These are phyloP conservation scores for Collybiopsis luxurians DNA, from an alignment of 768 basidiomycete genomes.

Conservation along the genomic window DNA sequence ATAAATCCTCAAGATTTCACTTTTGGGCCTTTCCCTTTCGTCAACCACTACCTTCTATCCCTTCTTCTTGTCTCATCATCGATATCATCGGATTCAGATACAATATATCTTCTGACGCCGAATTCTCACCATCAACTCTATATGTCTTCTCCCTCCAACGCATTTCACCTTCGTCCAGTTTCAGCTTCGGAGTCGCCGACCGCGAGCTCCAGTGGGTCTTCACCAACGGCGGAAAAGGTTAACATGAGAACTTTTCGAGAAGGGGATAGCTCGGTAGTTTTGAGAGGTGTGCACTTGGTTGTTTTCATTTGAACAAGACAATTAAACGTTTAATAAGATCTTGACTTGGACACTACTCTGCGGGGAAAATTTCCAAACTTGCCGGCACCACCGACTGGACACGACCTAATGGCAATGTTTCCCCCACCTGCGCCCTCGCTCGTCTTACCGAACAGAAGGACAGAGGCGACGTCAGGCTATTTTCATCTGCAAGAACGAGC, in stretches of 20 bases:
- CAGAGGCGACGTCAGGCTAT: slow-evolving; percentile 65
- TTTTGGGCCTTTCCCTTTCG: neutral
- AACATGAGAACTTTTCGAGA: neutral
- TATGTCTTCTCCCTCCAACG: neutral
- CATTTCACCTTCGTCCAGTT: slow-evolving; percentile 3
- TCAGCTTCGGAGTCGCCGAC: slow-evolving; percentile 1
- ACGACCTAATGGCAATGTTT: slow-evolving; percentile 85
- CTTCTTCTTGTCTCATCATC: slow-evolving; percentile 1
- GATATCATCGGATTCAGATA: neutral
- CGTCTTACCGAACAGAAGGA: slow-evolving; percentile 37
- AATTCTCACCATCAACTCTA: neutral
- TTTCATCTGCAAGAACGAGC: slow-evolving; percentile 77
- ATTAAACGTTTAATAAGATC: neutral
- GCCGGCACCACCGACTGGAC: slow-evolving; percentile 76
- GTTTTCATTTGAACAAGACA: neutral
- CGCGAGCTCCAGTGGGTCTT: slow-evolving; percentile 1
- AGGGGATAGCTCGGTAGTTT: neutral
- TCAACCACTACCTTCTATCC: neutral
- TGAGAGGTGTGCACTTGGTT: neutral
- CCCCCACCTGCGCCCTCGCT: slow-evolving; percentile 64
- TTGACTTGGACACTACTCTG: neutral
- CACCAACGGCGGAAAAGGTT: slow-evolving; percentile 1
- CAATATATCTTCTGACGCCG: neutral
- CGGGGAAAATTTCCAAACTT: slow-evolving; percentile 36
- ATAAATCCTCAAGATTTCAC: neutral